phyloP scores from a whole-genome alignment of 768 basidiomycete species.

The Podaxis sp. region DNA sequence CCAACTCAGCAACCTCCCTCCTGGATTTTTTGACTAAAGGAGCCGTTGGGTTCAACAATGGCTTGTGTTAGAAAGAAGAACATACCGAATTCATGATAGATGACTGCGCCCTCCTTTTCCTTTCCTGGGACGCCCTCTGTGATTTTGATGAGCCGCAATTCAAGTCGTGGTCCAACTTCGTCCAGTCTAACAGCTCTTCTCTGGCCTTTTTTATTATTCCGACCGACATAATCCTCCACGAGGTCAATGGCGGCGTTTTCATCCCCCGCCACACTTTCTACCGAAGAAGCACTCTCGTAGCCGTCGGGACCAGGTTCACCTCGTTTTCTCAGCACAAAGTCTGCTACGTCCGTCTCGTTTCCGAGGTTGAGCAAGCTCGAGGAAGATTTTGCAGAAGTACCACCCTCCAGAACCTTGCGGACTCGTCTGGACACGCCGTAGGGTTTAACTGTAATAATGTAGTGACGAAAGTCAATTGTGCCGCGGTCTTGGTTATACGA shows the following conservation, averaged over 20 bases:
- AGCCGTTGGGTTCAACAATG: constrained; percentile 5
- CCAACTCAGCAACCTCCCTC: constrained; percentile 61
- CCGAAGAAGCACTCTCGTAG: constrained; percentile 79
- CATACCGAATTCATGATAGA: constrained; percentile 93
- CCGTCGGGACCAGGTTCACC: constrained; percentile 62
- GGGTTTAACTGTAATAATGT: constrained; percentile 90
- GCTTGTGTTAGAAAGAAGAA: constrained; percentile 12
- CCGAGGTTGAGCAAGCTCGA: constrained; percentile 70
- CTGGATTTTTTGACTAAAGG: constrained; percentile 86
- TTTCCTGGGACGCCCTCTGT: constrained; percentile 91
- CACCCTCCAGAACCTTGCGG: constrained; percentile 75
- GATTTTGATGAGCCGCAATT: constrained; percentile 89
- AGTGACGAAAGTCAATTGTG: constrained; percentile 92
- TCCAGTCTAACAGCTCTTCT: constrained; percentile 88
- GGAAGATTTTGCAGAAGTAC: constrained; percentile 27
- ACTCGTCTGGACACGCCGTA: constrained; percentile 93
- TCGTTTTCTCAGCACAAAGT: constrained; percentile 77
- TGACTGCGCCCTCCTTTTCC: constrained; percentile 88
- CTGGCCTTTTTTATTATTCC: constrained; percentile 90
- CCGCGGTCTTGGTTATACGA: constrained; percentile 84
- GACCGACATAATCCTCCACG: constrained; percentile 90
- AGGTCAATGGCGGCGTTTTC: constrained; percentile 81
- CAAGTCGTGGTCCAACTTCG: constrained; percentile 95
- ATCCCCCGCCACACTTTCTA: constrained; percentile 79
- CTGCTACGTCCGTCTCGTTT: constrained; percentile 91